phyloP scores from a whole-genome alignment of 352 stramenopile genomes.

The Phytophthora ohioensis region DNA sequence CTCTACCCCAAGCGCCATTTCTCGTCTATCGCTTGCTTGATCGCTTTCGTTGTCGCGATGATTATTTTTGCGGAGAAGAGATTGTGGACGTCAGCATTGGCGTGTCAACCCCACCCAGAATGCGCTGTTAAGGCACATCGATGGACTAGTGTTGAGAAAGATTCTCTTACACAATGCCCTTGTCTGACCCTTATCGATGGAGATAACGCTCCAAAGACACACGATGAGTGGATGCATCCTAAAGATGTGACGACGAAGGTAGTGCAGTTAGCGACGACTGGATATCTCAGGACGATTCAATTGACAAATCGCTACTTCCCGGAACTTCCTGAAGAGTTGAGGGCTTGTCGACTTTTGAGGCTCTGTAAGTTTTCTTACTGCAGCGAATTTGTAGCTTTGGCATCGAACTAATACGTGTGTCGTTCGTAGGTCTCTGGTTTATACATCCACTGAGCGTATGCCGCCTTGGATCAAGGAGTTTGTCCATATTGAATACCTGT shows the following conservation, averaged over 20 bases:
- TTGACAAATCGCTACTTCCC: slow-evolving; percentile 16
- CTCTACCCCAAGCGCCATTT: slow-evolving; percentile 25
- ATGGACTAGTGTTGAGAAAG: slow-evolving; percentile 18
- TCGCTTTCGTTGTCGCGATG: slow-evolving; percentile 6
- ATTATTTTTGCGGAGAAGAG: slow-evolving; percentile 23
- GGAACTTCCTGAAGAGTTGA: slow-evolving; percentile 7
- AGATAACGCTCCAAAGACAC: slow-evolving; percentile 19
- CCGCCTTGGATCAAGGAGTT: slow-evolving; percentile 43
- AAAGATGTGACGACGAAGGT: slow-evolving; percentile 22
- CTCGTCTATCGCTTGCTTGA: neutral
- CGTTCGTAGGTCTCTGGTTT: slow-evolving; percentile 18
- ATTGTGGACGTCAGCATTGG: slow-evolving; percentile 11
- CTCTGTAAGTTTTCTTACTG: neutral
- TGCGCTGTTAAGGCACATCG: slow-evolving; percentile 19
- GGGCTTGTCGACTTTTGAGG: neutral
- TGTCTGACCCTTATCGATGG: slow-evolving; percentile 24
- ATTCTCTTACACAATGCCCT: slow-evolving; percentile 18
- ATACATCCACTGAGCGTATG: slow-evolving; percentile 39
- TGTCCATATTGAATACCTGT: slow-evolving; percentile 42
- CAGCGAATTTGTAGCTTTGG: no score
- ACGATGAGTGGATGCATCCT: slow-evolving; percentile 18
- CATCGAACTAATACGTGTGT: neutral
- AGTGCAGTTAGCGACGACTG: slow-evolving; percentile 5
- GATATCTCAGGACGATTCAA: slow-evolving; percentile 16
- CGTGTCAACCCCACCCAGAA: slow-evolving; percentile 17